A percentile compares a stretch with the other conserved stretches of the same genome.
Conservation (phyloP, 2,329 filamentous ascomycete species). For the Botrytis fragariae region DNA sequence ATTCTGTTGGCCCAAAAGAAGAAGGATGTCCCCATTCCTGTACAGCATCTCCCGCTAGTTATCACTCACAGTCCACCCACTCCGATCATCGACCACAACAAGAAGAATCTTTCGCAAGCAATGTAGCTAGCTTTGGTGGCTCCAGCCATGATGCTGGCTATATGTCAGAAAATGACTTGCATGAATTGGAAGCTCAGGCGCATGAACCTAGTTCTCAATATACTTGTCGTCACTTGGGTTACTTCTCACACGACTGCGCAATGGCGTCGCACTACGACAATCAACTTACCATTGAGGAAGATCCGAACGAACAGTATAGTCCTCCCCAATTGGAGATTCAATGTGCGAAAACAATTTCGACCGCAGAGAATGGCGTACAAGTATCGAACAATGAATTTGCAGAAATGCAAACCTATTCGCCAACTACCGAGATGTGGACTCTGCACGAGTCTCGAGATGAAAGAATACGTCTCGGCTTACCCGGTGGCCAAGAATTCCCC, state of each 20-base stretch:
- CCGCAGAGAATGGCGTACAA: neutral
- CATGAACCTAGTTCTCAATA: neutral
- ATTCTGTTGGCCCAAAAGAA: neutral
- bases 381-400: neutral
- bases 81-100: neutral
- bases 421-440: constrained; percentile 4
- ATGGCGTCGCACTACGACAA: neutral
- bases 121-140: neutral
- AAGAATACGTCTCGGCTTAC: constrained; percentile 3
- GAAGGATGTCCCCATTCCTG: neutral
- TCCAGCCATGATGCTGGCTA: neutral
- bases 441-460: constrained; percentile 1
- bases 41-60: neutral
- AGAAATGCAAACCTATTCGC: neutral
- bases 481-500: neutral
- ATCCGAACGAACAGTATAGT: neutral
- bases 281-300: neutral
- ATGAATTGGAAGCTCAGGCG: neutral
- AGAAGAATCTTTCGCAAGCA: neutral
- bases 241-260: neutral
- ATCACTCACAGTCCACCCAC: neutral
- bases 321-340: neutral
- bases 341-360: too few species aligned
- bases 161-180: neutral
- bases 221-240: neutral